Percentiles rank a stretch among this genome's conserved stretches.
Evolutionary conservation across 108 stramenopile species (phyloP).

Genomic region (Epipyxis sp.): DNA sequence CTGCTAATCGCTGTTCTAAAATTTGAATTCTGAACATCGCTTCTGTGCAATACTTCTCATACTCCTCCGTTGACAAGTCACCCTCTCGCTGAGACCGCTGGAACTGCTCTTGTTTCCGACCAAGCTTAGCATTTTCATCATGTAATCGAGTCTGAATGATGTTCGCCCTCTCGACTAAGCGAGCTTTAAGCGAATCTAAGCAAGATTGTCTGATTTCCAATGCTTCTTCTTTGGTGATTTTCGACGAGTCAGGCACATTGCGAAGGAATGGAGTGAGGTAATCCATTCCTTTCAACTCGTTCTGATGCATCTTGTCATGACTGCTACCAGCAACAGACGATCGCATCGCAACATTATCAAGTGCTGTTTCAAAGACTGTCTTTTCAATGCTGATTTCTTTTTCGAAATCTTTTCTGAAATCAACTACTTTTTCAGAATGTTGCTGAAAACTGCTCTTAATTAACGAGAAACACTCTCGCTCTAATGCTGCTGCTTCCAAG

Average conservation of each 20-base stretch:
- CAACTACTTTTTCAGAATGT: slow-evolving; percentile 6
- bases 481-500: slow-evolving; percentile 44
- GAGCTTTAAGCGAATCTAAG: slow-evolving; percentile 60
- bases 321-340: neutral
- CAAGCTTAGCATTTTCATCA: slow-evolving; percentile 58
- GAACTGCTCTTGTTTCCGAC: slow-evolving; percentile 54
- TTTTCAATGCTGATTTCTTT: slow-evolving; percentile 37
- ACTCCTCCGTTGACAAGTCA: slow-evolving; percentile 53
- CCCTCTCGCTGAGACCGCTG: slow-evolving; percentile 58
- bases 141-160: slow-evolving; percentile 65
- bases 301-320: neutral
- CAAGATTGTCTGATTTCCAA: slow-evolving; percentile 55
- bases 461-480: slow-evolving; percentile 52
- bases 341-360: slow-evolving; percentile 44
- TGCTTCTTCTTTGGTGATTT: slow-evolving; percentile 57
- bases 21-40: slow-evolving; percentile 67
- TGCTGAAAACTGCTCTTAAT: slow-evolving; percentile 44
- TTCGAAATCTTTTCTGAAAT: slow-evolving; percentile 2
- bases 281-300: slow-evolving; percentile 46
- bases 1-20: slow-evolving; percentile 55
- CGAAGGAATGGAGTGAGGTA: slow-evolving; percentile 69
- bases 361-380: slow-evolving; percentile 52
- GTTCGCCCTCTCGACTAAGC: slow-evolving; percentile 65
- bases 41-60: slow-evolving; percentile 61
- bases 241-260: slow-evolving; percentile 41